Evolutionary conservation across 768 basidiomycete genomes (phyloP).

Genomic region (Podaxis carcinomalis): DNA sequence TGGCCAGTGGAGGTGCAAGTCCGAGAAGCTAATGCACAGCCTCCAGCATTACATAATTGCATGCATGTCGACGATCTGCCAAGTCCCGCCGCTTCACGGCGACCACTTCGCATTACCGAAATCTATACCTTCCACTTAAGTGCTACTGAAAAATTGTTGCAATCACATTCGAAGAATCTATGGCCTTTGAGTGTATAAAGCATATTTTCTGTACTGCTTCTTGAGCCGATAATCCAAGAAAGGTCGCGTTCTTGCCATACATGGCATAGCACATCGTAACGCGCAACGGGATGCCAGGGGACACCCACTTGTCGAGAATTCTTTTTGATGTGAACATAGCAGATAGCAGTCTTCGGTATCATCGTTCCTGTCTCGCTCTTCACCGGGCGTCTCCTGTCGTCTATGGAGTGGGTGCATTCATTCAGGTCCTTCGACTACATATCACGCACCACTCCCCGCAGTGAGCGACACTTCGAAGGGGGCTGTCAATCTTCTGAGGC

Average conservation of each 20-base stretch:
- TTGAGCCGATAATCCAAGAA: neutral
- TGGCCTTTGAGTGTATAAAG: neutral
- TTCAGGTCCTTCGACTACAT: too few species aligned
- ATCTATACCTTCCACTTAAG: neutral
- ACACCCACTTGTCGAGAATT: neutral
- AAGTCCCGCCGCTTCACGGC: neutral
- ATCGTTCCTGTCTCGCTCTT: neutral
- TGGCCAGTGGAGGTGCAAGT: neutral
- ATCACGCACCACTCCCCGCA: too few species aligned
- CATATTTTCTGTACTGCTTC: neutral
- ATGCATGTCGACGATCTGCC: neutral
- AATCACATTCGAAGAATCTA: neutral
- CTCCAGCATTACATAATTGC: constrained; percentile 1
- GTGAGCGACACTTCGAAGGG: too few species aligned
- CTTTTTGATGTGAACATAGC: neutral
- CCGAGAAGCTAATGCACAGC: neutral
- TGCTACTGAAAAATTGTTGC: neutral
- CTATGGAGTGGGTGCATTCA: too few species aligned
- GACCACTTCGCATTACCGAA: neutral
- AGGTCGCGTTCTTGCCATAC: neutral
- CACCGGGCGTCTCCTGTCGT: neutral
- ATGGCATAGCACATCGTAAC: neutral
- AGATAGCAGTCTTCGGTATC: neutral
- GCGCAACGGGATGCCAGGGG: too few species aligned
- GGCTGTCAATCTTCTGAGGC: too few species aligned